A percentile compares a stretch with the other conserved stretches of the same genome.
Evolutionary conservation across 805 yeast genomes (phyloP).

Genomic region (Pachysolen tannophilus): DNA sequence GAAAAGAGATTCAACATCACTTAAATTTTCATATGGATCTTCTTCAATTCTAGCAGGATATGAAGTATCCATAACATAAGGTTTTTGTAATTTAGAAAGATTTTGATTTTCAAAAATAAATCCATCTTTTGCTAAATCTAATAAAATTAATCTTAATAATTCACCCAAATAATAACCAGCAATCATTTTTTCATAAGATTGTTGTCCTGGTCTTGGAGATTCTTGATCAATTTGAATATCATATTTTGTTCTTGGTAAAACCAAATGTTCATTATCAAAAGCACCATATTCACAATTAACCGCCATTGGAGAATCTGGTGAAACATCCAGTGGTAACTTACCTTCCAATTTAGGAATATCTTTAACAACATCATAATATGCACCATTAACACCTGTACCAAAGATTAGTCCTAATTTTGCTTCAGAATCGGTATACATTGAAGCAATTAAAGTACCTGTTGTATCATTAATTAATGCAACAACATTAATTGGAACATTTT

Average conservation of each 20-base stretch:
- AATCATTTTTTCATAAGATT: slow-evolving; percentile 95
- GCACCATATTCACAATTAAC: slow-evolving; percentile 99
- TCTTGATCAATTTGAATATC: slow-evolving; percentile 76
- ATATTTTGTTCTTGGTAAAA: slow-evolving; percentile 86
- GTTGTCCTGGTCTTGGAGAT: slow-evolving; percentile 97
- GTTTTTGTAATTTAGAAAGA: slow-evolving; percentile 48
- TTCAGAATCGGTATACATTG: slow-evolving; percentile 82
- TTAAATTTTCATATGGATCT: slow-evolving; percentile 81
- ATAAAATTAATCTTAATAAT: slow-evolving; percentile 69
- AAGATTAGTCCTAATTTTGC: slow-evolving; percentile 93
- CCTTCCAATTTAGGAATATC: slow-evolving; percentile 81
- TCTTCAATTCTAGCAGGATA: slow-evolving; percentile 82
- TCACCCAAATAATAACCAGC: slow-evolving; percentile 97
- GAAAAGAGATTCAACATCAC: slow-evolving; percentile 68
- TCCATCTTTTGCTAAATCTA: slow-evolving; percentile 64
- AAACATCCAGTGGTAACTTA: slow-evolving; percentile 54
- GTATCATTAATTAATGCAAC: slow-evolving; percentile 95
- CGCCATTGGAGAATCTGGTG: slow-evolving; percentile 73
- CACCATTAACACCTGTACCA: slow-evolving; percentile 98
- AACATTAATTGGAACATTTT: slow-evolving; percentile 70
- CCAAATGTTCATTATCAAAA: slow-evolving; percentile 83
- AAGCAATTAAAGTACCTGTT: slow-evolving; percentile 94
- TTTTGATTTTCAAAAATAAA: slow-evolving; percentile 63
- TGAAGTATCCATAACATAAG: slow-evolving; percentile 83
- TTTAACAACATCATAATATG: slow-evolving; percentile 72